Evolutionary conservation across 2,329 filamentous ascomycete species (phyloP), one percentile per base, ranked within the genome.

Genomic region (Pezicula neosporulosa): DNA sequence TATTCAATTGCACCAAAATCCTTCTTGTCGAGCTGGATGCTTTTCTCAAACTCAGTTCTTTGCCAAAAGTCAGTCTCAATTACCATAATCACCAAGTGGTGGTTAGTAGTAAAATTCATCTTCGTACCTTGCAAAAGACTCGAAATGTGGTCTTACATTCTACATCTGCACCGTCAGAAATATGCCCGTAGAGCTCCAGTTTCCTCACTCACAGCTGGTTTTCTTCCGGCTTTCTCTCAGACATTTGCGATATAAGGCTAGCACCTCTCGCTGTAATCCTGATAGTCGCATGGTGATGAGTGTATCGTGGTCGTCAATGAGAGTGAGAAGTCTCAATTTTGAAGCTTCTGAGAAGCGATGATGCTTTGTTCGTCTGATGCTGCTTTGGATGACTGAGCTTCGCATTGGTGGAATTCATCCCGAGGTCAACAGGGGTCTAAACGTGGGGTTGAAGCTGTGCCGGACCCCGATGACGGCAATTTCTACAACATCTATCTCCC

Each of bases 221-320:
- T 97, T 97, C 64, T 85, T 86, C 54, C 86, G 82, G 53, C 87
- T 85, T 64, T 89, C 89, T 53, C 92, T 83, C 24, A 99, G 75
- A 63, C 93, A 97, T 66, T 84, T 82, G 52, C 93, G 85, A 68
- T 97, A 99, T 13, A 99, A 81, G 33, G 84, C 78, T 47, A 97
- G 70, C 3, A 97, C 93, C 64, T 96, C 90, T 63, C 82, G 86
- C 68, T 97, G 93, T n/a, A 97, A 76, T 35, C 94, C 94, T 7
- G 92, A 96, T 24, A 92, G 75, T 61, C 83, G 79, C 73, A 73
- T 73, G 33, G 50, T 60, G 18, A 9, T 24, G 5, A 37, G 16
- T 21, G 44, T 42, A 30, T 30, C 28, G 28, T 30, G 28, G 28
- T 7, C 28, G 28, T 9, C 28, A 12, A 30, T 30, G 8, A 7